A percentile compares a stretch with the other conserved stretches of the same genome.
Conservation (phyloP, 2,329 filamentous ascomycete species). For the Tolypocladium ophioglossoides region DNA sequence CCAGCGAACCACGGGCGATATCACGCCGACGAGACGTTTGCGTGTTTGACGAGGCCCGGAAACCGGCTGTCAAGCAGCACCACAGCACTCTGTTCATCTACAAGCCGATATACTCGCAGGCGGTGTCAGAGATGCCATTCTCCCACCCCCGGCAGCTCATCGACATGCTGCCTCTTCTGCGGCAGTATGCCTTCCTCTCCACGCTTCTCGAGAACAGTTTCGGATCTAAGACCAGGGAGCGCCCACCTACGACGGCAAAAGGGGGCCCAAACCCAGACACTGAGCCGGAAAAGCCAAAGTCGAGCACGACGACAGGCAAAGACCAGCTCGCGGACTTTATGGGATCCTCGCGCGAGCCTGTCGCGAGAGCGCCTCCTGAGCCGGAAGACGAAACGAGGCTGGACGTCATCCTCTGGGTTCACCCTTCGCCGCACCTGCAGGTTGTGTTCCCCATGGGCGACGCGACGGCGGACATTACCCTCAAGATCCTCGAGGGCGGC, state of each 20-base stretch:
- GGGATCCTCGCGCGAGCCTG: constrained; percentile 1
- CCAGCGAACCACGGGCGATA: constrained; percentile 48
- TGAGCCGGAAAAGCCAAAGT: not conserved
- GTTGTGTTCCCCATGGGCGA: constrained; percentile 42
- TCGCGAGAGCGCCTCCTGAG: not conserved
- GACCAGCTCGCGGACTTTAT: constrained; percentile 24
- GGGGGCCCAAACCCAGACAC: constrained; percentile 1
- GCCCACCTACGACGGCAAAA: not conserved
- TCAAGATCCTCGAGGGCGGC: constrained; percentile 51
- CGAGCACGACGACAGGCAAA: constrained; percentile 14
- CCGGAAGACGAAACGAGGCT: constrained; percentile 19
- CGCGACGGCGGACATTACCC: constrained; percentile 38
- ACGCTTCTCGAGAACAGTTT: constrained; percentile 55
- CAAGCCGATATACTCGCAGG: constrained; percentile 61
- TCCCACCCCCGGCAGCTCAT: constrained; percentile 69
- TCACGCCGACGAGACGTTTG: constrained; percentile 35
- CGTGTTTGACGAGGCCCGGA: constrained; percentile 23
- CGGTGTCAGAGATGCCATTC: constrained; percentile 60
- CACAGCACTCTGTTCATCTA: constrained; percentile 57
- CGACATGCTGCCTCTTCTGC: constrained; percentile 59
- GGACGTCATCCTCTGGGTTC: constrained; percentile 42
- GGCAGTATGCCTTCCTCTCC: constrained; percentile 65
- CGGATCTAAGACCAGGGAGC: constrained; percentile 21
- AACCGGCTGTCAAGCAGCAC: constrained; percentile 27
- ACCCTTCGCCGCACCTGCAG: constrained; percentile 37